These are phyloP conservation scores for Zizania latifolia DNA, from an alignment of 176 grass and related monocot species.

Conservation along the genomic window DNA sequence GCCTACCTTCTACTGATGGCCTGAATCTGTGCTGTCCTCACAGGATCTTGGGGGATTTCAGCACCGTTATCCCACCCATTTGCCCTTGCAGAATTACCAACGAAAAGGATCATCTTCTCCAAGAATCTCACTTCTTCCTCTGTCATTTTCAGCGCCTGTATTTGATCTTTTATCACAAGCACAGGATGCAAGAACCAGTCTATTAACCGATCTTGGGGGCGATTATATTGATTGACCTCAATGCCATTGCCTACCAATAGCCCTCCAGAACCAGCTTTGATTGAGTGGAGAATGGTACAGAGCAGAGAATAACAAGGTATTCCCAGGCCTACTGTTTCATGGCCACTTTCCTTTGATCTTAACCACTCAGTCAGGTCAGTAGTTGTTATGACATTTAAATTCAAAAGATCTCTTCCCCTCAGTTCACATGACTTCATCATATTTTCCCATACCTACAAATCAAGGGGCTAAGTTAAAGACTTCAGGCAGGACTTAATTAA, in stretches of 20 bases:
- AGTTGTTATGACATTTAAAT: conserved; percentile 59
- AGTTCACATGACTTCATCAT: conserved; percentile 62
- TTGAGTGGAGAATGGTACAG: conserved; percentile 47
- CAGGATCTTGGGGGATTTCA: conserved; percentile 39
- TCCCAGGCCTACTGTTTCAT: conserved; percentile 61
- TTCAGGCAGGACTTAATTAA: neutral
- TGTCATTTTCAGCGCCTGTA: conserved; percentile 53
- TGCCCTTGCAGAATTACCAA: conserved; percentile 27
- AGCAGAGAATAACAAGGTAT: conserved; percentile 60
- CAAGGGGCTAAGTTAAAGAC: neutral
- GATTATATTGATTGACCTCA: conserved; percentile 59
- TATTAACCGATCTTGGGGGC: conserved; percentile 64
- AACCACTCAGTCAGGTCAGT: conserved; percentile 56
- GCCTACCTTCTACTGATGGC: conserved; percentile 82
- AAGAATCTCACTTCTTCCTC: conserved; percentile 67
- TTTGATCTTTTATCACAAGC: conserved; percentile 76
- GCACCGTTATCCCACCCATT: conserved; percentile 43
- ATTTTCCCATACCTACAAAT: conserved; percentile 58
- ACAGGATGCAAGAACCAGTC: conserved; percentile 93
- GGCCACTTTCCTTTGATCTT: conserved; percentile 44
- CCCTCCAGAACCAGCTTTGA: conserved; percentile 51
- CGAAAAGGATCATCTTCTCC: conserved; percentile 52
- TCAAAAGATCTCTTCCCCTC: conserved; percentile 58
- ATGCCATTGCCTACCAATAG: conserved; percentile 51
- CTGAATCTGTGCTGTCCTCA: conserved; percentile 72